Conservation (phyloP, 768 basidiomycete genomes). For the Leccinellum albellum region DNA sequence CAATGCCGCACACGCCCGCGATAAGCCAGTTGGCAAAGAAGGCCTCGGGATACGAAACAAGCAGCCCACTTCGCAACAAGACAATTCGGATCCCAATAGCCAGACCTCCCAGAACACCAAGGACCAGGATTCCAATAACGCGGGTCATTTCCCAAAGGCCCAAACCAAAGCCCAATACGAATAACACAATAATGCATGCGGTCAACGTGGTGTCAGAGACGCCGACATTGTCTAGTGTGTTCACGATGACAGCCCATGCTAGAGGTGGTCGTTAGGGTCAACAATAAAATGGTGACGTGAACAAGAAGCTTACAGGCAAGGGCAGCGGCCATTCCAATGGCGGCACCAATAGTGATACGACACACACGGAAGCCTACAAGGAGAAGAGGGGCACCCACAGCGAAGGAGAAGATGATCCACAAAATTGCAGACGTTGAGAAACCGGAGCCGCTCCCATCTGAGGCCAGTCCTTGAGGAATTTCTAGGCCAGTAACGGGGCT, state of each 20-base stretch:
- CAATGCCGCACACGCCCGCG: constrained; percentile 41
- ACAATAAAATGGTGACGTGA: background rate
- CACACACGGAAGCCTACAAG: constrained; percentile 55
- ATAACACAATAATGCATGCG: constrained; percentile 46
- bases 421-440: constrained; percentile 48
- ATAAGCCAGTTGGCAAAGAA: constrained; percentile 54
- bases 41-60: constrained; percentile 34
- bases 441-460: constrained; percentile 55
- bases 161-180: constrained; percentile 46
- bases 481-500: constrained; percentile 40
- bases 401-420: constrained; percentile 55
- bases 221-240: constrained; percentile 46
- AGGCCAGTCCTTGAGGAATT: constrained; percentile 51
- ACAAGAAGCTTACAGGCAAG: constrained; percentile 39
- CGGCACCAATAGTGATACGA: constrained; percentile 53
- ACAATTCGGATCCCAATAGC: constrained; percentile 54
- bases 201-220: constrained; percentile 52
- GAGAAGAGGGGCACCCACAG: constrained; percentile 52
- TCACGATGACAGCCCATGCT: constrained; percentile 64
- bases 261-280: constrained; percentile 17
- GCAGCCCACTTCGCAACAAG: constrained; percentile 47
- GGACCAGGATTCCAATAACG: constrained; percentile 40
- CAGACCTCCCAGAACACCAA: constrained; percentile 54
- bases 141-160: constrained; percentile 54
- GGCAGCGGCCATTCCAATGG: constrained; percentile 47